Percentiles rank a stretch among this genome's conserved stretches.
Evolutionary conservation across 1,284 basidiomycete species (phyloP).

Genomic region (Agaricales sp.): DNA sequence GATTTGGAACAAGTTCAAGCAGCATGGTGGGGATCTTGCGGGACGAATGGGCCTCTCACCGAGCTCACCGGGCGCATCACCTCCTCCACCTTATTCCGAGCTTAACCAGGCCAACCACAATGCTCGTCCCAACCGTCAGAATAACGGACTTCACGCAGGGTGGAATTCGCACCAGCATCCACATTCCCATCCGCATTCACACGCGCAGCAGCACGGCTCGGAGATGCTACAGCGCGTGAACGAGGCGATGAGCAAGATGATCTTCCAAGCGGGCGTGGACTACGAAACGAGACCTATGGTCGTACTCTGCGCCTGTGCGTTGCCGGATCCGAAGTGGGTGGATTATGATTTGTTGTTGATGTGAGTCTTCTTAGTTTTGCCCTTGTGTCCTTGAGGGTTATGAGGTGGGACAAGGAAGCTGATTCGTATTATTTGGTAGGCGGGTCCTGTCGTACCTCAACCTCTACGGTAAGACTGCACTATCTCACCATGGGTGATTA

Average conservation of each 20-base stretch:
- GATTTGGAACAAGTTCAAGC: neutral
- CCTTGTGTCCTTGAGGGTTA: too few species aligned
- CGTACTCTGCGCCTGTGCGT: conserved; percentile 67
- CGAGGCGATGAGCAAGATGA: conserved; percentile 60
- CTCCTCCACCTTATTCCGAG: too few species aligned
- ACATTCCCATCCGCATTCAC: too few species aligned
- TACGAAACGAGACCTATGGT: conserved; percentile 87
- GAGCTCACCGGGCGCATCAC: too few species aligned
- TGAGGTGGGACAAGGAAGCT: conserved; percentile 6
- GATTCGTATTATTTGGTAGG: too few species aligned
- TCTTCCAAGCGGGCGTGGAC: conserved; percentile 83
- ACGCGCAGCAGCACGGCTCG: too few species aligned
- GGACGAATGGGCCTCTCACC: too few species aligned
- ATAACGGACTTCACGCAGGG: too few species aligned
- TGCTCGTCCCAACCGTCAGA: too few species aligned
- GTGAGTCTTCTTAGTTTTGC: conserved; percentile 33
- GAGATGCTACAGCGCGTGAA: neutral
- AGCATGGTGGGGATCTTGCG: neutral
- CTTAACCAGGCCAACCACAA: too few species aligned
- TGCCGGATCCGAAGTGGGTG: conserved; percentile 69
- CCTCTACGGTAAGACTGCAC: conserved; percentile 69
- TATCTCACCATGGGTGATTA: conserved; percentile 1
- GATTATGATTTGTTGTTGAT: conserved; percentile 69
- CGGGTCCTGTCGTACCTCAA: conserved; percentile 68
- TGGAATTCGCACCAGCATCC: too few species aligned